Evolutionary conservation across 441 rosid genomes (phyloP).

Genomic region (Aquilaria agallochum): DNA sequence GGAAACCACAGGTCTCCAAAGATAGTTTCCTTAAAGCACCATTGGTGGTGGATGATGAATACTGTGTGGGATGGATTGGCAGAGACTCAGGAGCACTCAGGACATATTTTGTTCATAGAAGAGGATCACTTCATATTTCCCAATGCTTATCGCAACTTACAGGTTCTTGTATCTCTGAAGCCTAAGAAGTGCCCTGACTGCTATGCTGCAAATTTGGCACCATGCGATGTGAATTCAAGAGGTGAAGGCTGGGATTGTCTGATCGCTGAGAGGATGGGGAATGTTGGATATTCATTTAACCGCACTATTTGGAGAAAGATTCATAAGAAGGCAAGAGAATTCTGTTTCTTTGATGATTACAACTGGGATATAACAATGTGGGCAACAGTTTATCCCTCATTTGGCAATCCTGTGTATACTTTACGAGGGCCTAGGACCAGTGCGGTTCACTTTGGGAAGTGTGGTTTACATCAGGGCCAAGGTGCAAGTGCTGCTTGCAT

Average conservation of each 20-base stretch:
- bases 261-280: conserved; percentile 95
- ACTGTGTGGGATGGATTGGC: conserved; percentile 86
- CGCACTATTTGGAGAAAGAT: conserved; percentile 81
- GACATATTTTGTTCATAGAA: conserved; percentile 87
- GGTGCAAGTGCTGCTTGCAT: conserved; percentile 63
- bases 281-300: conserved; percentile 82
- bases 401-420: conserved; percentile 79
- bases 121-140: conserved; percentile 95
- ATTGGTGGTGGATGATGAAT: conserved; percentile 99
- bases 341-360: conserved; percentile 91
- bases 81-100: conserved; percentile 55
- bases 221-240: conserved; percentile 82
- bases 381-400: conserved; percentile 91
- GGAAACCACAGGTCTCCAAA: conserved; percentile 84
- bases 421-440: conserved; percentile 86
- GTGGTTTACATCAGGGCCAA: conserved; percentile 95
- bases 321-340: conserved; percentile 67
- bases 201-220: conserved; percentile 91
- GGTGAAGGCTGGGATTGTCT: conserved; percentile 69
- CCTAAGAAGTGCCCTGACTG: conserved; percentile 73
- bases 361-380: conserved; percentile 99
- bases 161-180: conserved; percentile 57
- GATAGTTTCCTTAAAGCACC: conserved; percentile 93
- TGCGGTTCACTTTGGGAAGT: conserved; percentile 95
- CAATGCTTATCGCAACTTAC: conserved; percentile 92